Evolutionary conservation across 495 filamentous ascomycete genomes (phyloP).

Genomic region (Neurospora africana): DNA sequence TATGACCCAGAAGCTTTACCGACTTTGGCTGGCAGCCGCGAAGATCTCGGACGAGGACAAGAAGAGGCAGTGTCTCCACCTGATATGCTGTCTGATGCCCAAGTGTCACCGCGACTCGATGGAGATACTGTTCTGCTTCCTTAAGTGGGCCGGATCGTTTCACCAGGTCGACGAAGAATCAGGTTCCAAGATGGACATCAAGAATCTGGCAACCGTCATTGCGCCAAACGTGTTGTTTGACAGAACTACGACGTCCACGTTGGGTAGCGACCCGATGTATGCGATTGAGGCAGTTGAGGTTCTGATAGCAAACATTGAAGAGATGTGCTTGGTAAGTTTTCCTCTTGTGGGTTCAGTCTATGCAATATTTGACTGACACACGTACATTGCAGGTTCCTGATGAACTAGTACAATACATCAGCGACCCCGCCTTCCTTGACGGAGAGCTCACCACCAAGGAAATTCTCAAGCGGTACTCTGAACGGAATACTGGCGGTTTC

Average conservation of each 20-base stretch:
- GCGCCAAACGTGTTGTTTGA: constrained; percentile 89
- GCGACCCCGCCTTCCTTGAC: constrained; percentile 70
- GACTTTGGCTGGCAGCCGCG: constrained; percentile 79
- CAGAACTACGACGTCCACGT: constrained; percentile 47
- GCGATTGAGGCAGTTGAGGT: constrained; percentile 86
- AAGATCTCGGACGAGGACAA: constrained; percentile 81
- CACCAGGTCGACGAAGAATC: constrained; percentile 86
- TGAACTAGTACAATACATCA: constrained; percentile 76
- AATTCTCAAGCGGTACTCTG: constrained; percentile 81
- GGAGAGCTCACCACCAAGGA: constrained; percentile 93
- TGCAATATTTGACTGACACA: constrained; percentile 11
- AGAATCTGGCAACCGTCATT: constrained; percentile 97
- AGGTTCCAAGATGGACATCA: constrained; percentile 98
- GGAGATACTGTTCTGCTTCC: constrained; percentile 88
- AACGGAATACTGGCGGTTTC: constrained; percentile 50
- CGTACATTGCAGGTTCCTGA: constrained; percentile 63
- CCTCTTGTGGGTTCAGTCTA: background rate
- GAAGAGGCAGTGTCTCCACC: constrained; percentile 73
- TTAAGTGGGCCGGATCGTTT: constrained; percentile 98
- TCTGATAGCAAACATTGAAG: constrained; percentile 84
- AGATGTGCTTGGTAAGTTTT: constrained; percentile 83
- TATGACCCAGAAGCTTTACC: constrained; percentile 89
- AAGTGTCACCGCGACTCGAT: constrained; percentile 88
- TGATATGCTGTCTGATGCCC: constrained; percentile 87
- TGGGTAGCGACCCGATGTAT: constrained; percentile 76